A percentile compares a stretch with the other conserved stretches of the same genome.
Conservation (phyloP, 208 protist genomes). For the Trichomonas vaginalis region DNA sequence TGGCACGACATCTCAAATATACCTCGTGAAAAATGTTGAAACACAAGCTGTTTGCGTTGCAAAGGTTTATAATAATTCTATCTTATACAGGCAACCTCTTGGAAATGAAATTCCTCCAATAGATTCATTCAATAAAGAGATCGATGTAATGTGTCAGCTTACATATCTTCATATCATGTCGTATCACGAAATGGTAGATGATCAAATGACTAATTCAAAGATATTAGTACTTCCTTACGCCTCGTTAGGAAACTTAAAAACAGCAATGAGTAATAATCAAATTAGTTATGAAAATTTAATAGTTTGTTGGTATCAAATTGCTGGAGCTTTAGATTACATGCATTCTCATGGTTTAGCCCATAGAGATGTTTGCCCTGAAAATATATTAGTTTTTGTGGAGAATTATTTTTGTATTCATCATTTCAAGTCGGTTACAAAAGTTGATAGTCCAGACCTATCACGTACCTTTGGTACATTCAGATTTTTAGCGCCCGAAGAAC, state of each 20-base stretch:
- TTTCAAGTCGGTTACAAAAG: neutral
- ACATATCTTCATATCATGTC: neutral
- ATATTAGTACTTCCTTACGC: neutral
- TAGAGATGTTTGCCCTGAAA: neutral
- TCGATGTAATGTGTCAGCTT: neutral
- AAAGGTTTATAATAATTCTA: neutral
- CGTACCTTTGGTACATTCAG: neutral
- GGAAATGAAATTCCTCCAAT: neutral
- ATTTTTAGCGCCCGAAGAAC: neutral
- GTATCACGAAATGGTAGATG: neutral
- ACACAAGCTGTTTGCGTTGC: neutral
- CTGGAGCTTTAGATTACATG: neutral
- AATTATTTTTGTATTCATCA: neutral
- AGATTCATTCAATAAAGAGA: neutral
- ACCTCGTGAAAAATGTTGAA: neutral
- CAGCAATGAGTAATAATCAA: neutral
- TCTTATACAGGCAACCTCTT: neutral
- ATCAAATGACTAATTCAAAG: neutral
- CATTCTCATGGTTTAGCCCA: neutral
- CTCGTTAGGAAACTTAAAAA: neutral
- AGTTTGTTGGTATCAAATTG: neutral
- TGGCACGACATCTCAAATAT: neutral
- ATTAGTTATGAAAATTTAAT: neutral
- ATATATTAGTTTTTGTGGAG: neutral
- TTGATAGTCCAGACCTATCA: neutral